Percentiles rank a stretch among this genome's conserved stretches.
Evolutionary conservation across 257 asterid genomes (phyloP).

Genomic region (Solanum arcanum): DNA sequence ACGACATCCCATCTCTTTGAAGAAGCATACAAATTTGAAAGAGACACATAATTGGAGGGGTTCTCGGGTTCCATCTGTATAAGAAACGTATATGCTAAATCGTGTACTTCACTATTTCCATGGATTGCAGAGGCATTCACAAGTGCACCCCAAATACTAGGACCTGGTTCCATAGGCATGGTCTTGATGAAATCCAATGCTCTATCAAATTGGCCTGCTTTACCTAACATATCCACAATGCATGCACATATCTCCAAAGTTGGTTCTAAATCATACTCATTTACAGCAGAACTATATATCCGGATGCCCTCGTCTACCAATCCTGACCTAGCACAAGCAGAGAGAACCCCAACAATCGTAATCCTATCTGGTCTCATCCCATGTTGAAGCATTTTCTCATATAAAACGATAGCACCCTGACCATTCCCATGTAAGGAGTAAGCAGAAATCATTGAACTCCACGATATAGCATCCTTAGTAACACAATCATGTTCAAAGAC

Average conservation of each 20-base stretch:
- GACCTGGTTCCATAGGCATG: slow-evolving; percentile 43
- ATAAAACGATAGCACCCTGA: slow-evolving; percentile 24
- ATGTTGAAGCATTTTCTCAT: slow-evolving; percentile 32
- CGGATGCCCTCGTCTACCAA: slow-evolving; percentile 37
- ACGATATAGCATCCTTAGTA: slow-evolving; percentile 44
- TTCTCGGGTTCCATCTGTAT: slow-evolving; percentile 46
- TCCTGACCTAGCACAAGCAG: slow-evolving; percentile 63
- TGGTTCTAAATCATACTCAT: slow-evolving; percentile 19
- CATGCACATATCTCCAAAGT: slow-evolving; percentile 57
- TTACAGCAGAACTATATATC: slow-evolving; percentile 26
- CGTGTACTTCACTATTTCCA: slow-evolving; percentile 38
- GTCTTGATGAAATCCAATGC: slow-evolving; percentile 36
- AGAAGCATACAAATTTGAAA: slow-evolving; percentile 50
- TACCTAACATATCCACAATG: slow-evolving; percentile 53
- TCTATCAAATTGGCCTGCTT: slow-evolving; percentile 37
- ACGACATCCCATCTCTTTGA: slow-evolving; percentile 54
- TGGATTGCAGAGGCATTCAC: slow-evolving; percentile 34
- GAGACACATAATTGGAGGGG: slow-evolving; percentile 52
- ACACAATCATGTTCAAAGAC: slow-evolving; percentile 37
- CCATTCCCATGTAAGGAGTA: slow-evolving; percentile 57
- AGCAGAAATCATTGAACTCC: slow-evolving; percentile 60
- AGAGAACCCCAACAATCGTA: slow-evolving; percentile 43
- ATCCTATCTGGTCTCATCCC: slow-evolving; percentile 42
- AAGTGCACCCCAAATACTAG: slow-evolving; percentile 69
- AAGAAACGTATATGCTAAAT: slow-evolving; percentile 42